Evolutionary conservation across 1,284 basidiomycete genomes (phyloP), one percentile per base, ranked within the genome.

Genomic region (Coriolopsis trogii): DNA sequence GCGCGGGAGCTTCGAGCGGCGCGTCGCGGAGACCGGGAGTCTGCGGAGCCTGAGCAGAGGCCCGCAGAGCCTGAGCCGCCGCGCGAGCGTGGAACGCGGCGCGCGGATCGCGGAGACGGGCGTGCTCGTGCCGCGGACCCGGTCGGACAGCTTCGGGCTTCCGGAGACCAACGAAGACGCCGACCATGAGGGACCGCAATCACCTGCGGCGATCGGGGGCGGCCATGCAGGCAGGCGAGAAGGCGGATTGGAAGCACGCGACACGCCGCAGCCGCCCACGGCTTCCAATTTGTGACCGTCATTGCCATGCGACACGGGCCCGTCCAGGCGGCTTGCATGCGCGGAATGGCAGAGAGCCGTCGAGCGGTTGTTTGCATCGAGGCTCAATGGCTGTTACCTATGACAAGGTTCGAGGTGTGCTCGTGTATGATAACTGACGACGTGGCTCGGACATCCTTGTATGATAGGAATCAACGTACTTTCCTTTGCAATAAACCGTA

Each of bases 71-170:
- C 63, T 63, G 30, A 82, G 81, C 57, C 72, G 83, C 24, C 71
- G 84, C 36, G 78, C 66, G 39, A 85, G 86, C 58, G 71, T 83
- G 21, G 85, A 86, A 53, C 73, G 80, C 6, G 83, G 83, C 6
- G 82, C 73, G 16, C 71, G 86, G 37, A 74, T 88, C 28, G 85
- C 85, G 4, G 85, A 88, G 72, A 64, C 63, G 28, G 63, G 63
- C 15, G 28, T 49, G 8, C 57, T 64, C 15, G 47, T 64, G 1
- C 57, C 60, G 5, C 53, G 62, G 12, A 51, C 48, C 2, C 58
- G 58, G 20, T 43, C 55, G 25, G 51, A 47, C 13, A 54, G 60
- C 33, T 53, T 57, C 37, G 59, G 57, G 16, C 38, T 61, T 21
- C 58, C 53, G n/a, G 59, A 56, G 41, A 43, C 49, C 23, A 38